Conservation (phyloP, 345 rosid genomes). For the Firmiana major region DNA sequence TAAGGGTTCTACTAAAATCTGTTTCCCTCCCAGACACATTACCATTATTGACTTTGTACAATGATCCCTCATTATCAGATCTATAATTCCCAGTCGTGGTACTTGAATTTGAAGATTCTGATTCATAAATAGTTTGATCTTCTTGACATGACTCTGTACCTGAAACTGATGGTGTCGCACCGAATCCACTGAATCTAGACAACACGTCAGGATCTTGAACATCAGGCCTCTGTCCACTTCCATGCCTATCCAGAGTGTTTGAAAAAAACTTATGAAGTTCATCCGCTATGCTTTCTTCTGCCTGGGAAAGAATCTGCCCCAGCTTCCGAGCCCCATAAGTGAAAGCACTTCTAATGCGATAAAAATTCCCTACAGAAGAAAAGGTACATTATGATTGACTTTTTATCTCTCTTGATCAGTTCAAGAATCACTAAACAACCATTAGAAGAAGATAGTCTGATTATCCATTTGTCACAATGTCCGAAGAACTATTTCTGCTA, state of each 20-base stretch:
- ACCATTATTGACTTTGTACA: conserved; percentile 11
- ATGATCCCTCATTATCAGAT: conserved; percentile 22
- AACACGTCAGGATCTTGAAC: conserved; percentile 51
- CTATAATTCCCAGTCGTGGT: conserved; percentile 21
- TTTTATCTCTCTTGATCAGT: not conserved
- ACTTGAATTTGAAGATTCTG: conserved; percentile 27
- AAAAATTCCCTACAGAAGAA: conserved; percentile 57
- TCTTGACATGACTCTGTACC: conserved; percentile 42
- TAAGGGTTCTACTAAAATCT: conserved; percentile 17
- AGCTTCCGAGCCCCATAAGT: conserved; percentile 87
- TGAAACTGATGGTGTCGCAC: conserved; percentile 25
- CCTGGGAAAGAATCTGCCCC: conserved; percentile 52
- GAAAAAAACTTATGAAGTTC: conserved; percentile 71
- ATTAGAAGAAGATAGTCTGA: not conserved
- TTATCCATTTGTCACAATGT: not conserved
- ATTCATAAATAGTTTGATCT: conserved; percentile 34
- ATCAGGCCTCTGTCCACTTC: conserved; percentile 79
- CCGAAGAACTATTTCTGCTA: not conserved
- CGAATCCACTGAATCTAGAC: conserved; percentile 36
- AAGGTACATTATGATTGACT: conserved; percentile 10
- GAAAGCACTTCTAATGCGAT: conserved; percentile 85
- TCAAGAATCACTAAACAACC: conserved; percentile 9
- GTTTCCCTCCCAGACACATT: conserved; percentile 21
- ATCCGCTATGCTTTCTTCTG: conserved; percentile 44
- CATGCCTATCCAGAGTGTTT: conserved; percentile 71